phyloP scores from a whole-genome alignment of 352 stramenopile genomes.

The Globisporangium spiculum region DNA sequence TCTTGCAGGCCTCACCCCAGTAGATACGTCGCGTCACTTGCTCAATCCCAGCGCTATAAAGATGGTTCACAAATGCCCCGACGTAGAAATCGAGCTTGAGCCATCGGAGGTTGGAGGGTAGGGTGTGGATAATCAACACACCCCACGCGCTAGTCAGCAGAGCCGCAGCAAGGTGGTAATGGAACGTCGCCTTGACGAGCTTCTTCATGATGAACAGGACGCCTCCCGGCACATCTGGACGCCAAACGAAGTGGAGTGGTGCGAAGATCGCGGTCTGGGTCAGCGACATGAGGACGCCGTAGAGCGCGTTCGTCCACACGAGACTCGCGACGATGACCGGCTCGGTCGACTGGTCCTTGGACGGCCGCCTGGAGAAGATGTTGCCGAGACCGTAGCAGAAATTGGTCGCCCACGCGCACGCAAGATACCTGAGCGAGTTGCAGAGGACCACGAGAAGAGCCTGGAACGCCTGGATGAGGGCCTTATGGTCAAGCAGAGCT shows the following conservation, averaged over 20 bases:
- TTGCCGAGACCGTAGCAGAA: slow-evolving; percentile 29
- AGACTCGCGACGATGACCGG: slow-evolving; percentile 28
- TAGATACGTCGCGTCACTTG: slow-evolving; percentile 7
- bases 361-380: slow-evolving; percentile 22
- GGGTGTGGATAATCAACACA: background rate
- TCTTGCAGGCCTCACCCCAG: background rate
- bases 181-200: background rate
- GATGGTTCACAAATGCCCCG: background rate
- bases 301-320: slow-evolving; percentile 23
- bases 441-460: slow-evolving; percentile 13
- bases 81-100: slow-evolving; percentile 11
- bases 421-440: slow-evolving; percentile 21
- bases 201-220: slow-evolving; percentile 4
- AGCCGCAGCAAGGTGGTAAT: slow-evolving; percentile 10
- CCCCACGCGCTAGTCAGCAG: background rate
- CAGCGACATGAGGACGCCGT: slow-evolving; percentile 3
- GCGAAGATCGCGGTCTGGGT: background rate
- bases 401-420: slow-evolving; percentile 24
- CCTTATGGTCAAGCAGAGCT: background rate
- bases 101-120: background rate
- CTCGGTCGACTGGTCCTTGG: slow-evolving; percentile 23
- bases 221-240: background rate
- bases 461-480: background rate
- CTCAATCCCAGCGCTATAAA: background rate
- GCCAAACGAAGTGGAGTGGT: slow-evolving; percentile 16